phyloP scores from a whole-genome alignment of 768 basidiomycete genomes.

The Termitomyces sp. region DNA sequence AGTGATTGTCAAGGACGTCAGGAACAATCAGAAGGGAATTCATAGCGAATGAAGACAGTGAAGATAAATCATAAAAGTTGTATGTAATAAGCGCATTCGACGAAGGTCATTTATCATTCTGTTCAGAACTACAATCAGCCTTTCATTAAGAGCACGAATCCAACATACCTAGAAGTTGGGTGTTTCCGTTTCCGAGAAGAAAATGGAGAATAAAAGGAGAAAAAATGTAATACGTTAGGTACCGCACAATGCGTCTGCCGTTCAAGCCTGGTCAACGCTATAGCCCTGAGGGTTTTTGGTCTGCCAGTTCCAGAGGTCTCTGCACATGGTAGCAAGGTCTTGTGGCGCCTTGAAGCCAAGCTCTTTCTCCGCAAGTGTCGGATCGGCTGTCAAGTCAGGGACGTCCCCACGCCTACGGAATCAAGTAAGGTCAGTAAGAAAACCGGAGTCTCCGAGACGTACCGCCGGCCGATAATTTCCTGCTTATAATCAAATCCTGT shows the following conservation, averaged over 20 bases:
- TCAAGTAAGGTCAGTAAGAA: not conserved
- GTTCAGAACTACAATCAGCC: not conserved
- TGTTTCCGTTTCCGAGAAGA: not conserved
- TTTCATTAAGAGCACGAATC: not conserved
- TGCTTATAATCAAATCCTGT: constrained; percentile 86
- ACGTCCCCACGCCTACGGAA: constrained; percentile 82
- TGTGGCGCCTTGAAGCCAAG: constrained; percentile 85
- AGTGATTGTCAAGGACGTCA: not conserved
- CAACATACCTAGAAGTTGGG: not conserved
- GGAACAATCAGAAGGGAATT: not conserved
- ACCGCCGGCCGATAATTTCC: constrained; percentile 89
- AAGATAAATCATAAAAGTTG: not conserved
- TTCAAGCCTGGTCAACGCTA: constrained; percentile 6
- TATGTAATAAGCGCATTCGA: not conserved
- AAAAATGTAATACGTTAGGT: not conserved
- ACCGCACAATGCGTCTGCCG: not conserved
- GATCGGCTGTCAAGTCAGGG: constrained; percentile 93
- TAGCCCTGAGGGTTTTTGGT: constrained; percentile 86
- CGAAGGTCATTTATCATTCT: not conserved
- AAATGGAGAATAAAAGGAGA: not conserved
- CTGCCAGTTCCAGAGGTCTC: constrained; percentile 99
- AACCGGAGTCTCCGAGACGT: constrained; percentile 20
- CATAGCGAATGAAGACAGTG: not conserved
- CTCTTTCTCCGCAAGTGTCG: constrained; percentile 84
- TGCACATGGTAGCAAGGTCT: constrained; percentile 88